A percentile compares a stretch with the other conserved stretches of the same genome.
Conservation (phyloP, 305 asterid genomes). For the Plantago coronopus region DNA sequence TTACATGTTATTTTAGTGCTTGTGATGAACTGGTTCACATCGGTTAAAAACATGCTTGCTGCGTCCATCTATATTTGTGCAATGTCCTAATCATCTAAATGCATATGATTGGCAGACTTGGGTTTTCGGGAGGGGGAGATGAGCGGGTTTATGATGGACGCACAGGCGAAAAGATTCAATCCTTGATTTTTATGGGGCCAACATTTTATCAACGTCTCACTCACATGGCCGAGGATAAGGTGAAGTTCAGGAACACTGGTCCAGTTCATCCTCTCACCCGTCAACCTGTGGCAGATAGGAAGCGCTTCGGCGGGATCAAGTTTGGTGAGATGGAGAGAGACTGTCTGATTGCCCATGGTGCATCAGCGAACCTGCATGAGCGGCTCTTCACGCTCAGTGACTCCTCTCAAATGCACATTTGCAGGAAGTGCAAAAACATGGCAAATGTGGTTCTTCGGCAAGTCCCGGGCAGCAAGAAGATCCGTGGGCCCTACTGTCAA, state of each 20-base stretch:
- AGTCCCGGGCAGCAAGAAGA: constrained; percentile 56
- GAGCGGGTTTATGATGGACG: constrained; percentile 80
- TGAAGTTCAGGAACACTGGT: constrained; percentile 79
- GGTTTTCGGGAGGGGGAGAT: constrained; percentile 79
- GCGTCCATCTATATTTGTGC: neutral
- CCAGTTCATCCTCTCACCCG: constrained; percentile 97
- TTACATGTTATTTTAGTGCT: neutral
- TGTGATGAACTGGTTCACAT: neutral
- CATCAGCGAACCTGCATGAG: constrained; percentile 82
- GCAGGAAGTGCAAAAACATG: constrained; percentile 71
- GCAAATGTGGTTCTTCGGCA: constrained; percentile 77
- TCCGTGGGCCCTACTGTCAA: constrained; percentile 83
- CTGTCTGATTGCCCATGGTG: constrained; percentile 92
- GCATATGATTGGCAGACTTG: constrained; percentile 47
- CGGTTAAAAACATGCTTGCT: neutral
- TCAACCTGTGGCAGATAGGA: constrained; percentile 92
- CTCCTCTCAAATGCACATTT: constrained; percentile 76
- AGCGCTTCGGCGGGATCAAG: constrained; percentile 89
- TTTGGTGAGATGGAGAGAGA: constrained; percentile 97
- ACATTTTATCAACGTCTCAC: constrained; percentile 87
- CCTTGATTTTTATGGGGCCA: constrained; percentile 85
- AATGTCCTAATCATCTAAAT: constrained; percentile 12
- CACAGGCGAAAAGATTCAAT: constrained; percentile 57
- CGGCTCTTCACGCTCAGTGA: constrained; percentile 92
- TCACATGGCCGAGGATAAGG: constrained; percentile 98